Percentiles rank a stretch among this genome's conserved stretches.
Evolutionary conservation across 1,139 yeast genomes (phyloP).

Genomic region (Blastobotrys indianensis): DNA sequence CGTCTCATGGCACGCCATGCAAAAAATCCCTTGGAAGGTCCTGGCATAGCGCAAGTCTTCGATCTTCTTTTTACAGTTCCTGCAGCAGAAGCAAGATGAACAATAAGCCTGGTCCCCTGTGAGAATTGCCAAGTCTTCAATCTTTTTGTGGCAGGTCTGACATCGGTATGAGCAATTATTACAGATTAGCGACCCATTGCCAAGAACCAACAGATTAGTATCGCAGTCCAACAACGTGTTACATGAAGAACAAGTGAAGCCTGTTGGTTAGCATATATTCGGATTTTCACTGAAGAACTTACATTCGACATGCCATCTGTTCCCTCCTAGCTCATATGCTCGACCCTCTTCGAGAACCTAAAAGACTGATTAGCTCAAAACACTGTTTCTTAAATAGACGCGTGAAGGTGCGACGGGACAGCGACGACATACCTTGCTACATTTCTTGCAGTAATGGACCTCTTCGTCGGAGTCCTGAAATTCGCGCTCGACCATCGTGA

Average conservation of each 20-base stretch:
- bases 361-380: neutral
- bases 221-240: constrained; percentile 72
- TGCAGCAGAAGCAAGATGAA: constrained; percentile 82
- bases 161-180: constrained; percentile 88
- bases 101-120: constrained; percentile 95
- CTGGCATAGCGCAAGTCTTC: constrained; percentile 90
- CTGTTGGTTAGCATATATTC: constrained; percentile 13
- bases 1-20: constrained; percentile 89
- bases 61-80: constrained; percentile 81
- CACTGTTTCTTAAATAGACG: neutral
- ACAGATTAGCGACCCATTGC: constrained; percentile 88
- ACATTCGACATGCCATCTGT: constrained; percentile 93
- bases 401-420: neutral
- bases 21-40: constrained; percentile 88
- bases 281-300: constrained; percentile 41
- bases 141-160: constrained; percentile 79
- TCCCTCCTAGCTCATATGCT: constrained; percentile 58
- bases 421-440: constrained; percentile 26
- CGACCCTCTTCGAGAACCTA: constrained; percentile 37
- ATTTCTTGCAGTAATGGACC: constrained; percentile 33
- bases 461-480: constrained; percentile 26
- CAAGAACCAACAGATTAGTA: constrained; percentile 82
- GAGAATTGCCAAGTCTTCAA: constrained; percentile 91
- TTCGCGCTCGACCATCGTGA: constrained; percentile 3
- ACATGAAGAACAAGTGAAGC: constrained; percentile 82